Evolutionary conservation across 257 asterid genomes (phyloP), one percentile per base, ranked within the genome.

Genomic region (Dorcoceras hygrometricum): DNA sequence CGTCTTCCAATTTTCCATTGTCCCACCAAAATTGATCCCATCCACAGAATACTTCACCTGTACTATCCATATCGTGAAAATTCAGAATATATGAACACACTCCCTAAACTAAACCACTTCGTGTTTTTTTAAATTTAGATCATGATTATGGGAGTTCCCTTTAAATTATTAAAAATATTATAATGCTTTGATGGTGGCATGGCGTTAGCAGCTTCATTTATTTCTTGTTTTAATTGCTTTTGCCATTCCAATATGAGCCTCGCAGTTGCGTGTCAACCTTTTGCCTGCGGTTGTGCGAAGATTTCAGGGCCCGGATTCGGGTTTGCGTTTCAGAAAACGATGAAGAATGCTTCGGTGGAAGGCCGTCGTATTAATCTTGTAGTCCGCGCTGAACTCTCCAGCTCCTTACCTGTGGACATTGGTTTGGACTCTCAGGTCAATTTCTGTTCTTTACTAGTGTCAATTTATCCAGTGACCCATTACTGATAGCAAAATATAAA

Each of bases 391-490:
- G 78, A 85, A 82, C 84, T 89, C 60, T 81, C 97, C 69, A 75
- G 77, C 77, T 82, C 90, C 7, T 79, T 87, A 76, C 82, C 92
- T 55, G 79, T 74, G 27, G 80, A 83, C 74, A 79, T 82, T 59
- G 97, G 96, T 46, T 81, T 90, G 71, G 96, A 90, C 79, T 93
- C 90, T 73, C 87, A 85, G 94, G 97, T 90, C 55, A 27, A 29
- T 46, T 60, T 73, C 25, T 6, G 4, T 63, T 3, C 11, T 46
- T 31, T 19, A 2, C 20, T 43, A 43, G 48, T 48, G 26, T 0
- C 11, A 23, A 10, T 46, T 4, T 39, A 25, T 53, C 7, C 3
- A 8, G 43, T 56, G n/a, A n/a, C n/a, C 22, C 5, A 2, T 28
- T 55, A 6, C 23, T 29, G 9, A 60, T 23, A 1, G 53, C 19